phyloP scores from a whole-genome alignment of 1,284 basidiomycete species.

The Papiliotrema laurentii region DNA sequence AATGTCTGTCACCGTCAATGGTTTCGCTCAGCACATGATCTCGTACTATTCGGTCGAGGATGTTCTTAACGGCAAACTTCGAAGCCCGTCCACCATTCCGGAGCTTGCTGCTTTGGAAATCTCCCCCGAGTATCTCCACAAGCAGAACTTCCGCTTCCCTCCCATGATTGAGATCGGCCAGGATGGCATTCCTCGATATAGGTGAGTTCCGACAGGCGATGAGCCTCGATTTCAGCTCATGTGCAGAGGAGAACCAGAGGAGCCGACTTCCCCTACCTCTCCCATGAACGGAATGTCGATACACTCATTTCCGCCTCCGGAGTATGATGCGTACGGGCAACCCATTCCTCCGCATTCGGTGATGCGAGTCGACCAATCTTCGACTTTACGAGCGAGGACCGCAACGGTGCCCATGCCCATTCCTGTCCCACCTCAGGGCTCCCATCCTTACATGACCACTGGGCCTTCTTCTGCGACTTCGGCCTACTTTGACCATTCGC shows the following conservation, averaged over 20 bases:
- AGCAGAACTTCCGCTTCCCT: slow-evolving; percentile 83
- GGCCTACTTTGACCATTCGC: not conserved
- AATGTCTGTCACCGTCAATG: slow-evolving; percentile 79
- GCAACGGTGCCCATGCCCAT: slow-evolving; percentile 27
- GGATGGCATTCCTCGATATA: slow-evolving; percentile 75
- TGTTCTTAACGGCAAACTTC: slow-evolving; percentile 77
- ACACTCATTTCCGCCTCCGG: slow-evolving; percentile 14
- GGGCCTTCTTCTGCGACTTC: slow-evolving; percentile 4
- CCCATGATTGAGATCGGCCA: slow-evolving; percentile 78
- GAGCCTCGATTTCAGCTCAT: not conserved
- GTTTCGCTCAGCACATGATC: slow-evolving; percentile 87
- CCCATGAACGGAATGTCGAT: slow-evolving; percentile 17
- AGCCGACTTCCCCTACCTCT: slow-evolving; percentile 28
- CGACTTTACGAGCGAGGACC: slow-evolving; percentile 3
- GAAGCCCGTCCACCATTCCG: slow-evolving; percentile 80
- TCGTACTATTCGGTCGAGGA: slow-evolving; percentile 95
- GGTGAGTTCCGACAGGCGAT: slow-evolving; percentile 43
- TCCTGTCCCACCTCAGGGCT: slow-evolving; percentile 5
- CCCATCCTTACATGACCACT: not conserved
- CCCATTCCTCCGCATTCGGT: no score
- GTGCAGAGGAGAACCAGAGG: slow-evolving; percentile 36
- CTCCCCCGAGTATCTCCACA: slow-evolving; percentile 81
- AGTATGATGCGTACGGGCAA: slow-evolving; percentile 19
- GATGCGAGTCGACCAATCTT: slow-evolving; percentile 8
- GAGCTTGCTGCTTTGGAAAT: slow-evolving; percentile 83